These are phyloP conservation scores for Phytophthora pseudosyringae DNA, from an alignment of 352 stramenopile genomes.

Conservation along the genomic window DNA sequence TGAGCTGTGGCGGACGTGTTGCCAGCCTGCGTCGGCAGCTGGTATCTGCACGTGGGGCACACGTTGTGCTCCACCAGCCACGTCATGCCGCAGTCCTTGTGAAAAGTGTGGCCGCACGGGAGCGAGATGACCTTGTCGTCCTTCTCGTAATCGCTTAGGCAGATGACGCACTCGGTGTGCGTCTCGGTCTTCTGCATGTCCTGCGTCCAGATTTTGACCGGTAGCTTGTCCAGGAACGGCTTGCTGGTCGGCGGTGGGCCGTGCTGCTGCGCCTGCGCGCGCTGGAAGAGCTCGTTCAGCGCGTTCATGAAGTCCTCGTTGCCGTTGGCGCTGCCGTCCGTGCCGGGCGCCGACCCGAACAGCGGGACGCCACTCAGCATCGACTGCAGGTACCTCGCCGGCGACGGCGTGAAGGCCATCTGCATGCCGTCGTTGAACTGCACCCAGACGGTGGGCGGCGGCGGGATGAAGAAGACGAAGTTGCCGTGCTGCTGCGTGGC, in stretches of 20 bases:
- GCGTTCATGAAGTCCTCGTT: conserved; percentile 45
- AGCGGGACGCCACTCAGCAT: conserved; percentile 41
- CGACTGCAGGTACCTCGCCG: conserved; percentile 45
- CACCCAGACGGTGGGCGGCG: conserved; percentile 65
- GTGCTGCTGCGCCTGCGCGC: conserved; percentile 62
- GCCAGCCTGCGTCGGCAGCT: conserved; percentile 58
- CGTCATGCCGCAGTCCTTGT: conserved; percentile 77
- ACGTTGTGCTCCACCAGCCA: conserved; percentile 85
- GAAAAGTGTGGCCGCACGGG: conserved; percentile 78
- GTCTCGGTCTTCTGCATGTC: conserved; percentile 51
- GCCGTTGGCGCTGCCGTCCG: conserved; percentile 1
- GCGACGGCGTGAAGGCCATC: conserved; percentile 56
- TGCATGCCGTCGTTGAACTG: conserved; percentile 65
- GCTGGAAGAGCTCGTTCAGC: conserved; percentile 74
- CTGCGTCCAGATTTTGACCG: conserved; percentile 61
- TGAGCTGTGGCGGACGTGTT: neutral
- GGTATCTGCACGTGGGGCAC: conserved; percentile 75
- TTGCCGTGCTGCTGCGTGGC: conserved; percentile 24
- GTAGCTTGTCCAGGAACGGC: conserved; percentile 68
- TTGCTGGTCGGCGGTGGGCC: conserved; percentile 77
- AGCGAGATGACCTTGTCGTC: conserved; percentile 70
- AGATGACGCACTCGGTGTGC: conserved; percentile 78
- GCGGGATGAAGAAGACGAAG: conserved; percentile 63
- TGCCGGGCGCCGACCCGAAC: conserved; percentile 13
- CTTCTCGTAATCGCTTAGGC: conserved; percentile 74